Base-by-base conservation (phyloP, 805 yeast genomes). In the Candida montana region DNA sequence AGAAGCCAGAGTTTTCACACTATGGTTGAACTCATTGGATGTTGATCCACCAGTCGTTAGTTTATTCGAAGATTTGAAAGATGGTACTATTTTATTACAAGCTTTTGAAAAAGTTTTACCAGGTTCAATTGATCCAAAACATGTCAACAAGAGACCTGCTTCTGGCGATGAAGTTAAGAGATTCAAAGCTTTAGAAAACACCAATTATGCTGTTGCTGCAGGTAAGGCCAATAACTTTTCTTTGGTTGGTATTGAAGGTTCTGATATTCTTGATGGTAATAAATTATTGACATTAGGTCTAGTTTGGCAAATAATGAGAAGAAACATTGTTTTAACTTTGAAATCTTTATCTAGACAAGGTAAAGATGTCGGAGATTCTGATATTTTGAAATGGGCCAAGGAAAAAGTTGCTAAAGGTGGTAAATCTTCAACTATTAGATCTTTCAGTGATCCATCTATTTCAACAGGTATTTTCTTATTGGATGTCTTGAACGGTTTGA, bases 221-320 rank as follows among this genome's bases (percentile, higher is more conserved):
- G 99, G 99, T 54, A 90, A 90, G 64, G 85, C 88, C 29, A 86
- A 87, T 62, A 79, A 82, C 40, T 93, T 93, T 64, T 91, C 98
- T 2, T 73, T 93, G 44, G 99, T 93, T 38, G 99, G 99, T 51
- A 93, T 93, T 49, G 98, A 93, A 62, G 99, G 99, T 40, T 87
- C 96, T 3, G 99, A 93, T 66, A 91, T 93, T 52, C 82, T 86
- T 31, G 99, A 93, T 63, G 98, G 97, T 50, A 83, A 82, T 60
- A 86, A 84, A 59, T 73, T 91, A 39, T 74, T 93, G 54, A 88
- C 96, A 0, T 74, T 93, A 53, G 99, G 93, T 12, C 74, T 93
- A 41, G 97, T 91, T 30, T 93, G 99, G 99, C 99, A 93, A 72
- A 75, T 93, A 58, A 93, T 93, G 99, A 81, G 99, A 63, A 79